phyloP scores from a whole-genome alignment of 2,329 filamentous ascomycete genomes.

The Shiraia bambusicola region DNA sequence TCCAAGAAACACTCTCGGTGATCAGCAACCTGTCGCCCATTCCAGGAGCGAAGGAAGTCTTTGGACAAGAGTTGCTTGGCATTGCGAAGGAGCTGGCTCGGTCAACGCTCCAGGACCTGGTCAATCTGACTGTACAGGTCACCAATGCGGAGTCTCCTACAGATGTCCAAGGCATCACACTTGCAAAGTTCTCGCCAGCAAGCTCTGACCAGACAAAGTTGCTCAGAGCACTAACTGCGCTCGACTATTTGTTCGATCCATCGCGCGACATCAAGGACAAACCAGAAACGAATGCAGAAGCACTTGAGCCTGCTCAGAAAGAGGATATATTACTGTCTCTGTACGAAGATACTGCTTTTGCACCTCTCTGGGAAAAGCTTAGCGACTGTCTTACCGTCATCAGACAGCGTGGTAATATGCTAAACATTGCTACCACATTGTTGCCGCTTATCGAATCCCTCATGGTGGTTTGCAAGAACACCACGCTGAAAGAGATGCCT shows the following conservation, averaged over 20 bases:
- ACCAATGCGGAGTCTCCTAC: conserved; percentile 83
- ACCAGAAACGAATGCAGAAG: conserved; percentile 47
- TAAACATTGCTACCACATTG: conserved; percentile 94
- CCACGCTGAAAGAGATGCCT: conserved; percentile 70
- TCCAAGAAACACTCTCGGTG: conserved; percentile 95
- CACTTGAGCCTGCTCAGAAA: conserved; percentile 64
- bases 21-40: conserved; percentile 97
- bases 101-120: conserved; percentile 80
- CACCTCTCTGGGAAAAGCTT: conserved; percentile 86
- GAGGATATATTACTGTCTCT: conserved; percentile 83
- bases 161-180: conserved; percentile 90
- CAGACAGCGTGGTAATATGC: conserved; percentile 87
- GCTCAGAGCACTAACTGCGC: conserved; percentile 83
- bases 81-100: conserved; percentile 84
- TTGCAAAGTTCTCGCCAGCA: conserved; percentile 93
- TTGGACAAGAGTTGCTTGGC: conserved; percentile 87
- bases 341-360: conserved; percentile 89
- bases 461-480: conserved; percentile 99
- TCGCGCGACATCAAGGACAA: conserved; percentile 62
- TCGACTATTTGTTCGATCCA: conserved; percentile 92
- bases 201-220: conserved; percentile 97
- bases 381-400: conserved; percentile 87
- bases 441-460: conserved; percentile 91
- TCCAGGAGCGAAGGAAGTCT: conserved; percentile 82
- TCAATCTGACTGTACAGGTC: conserved; percentile 83